These are phyloP conservation scores for Phytophthora cryptogea DNA, from an alignment of 352 stramenopile genomes.

Conservation along the genomic window DNA sequence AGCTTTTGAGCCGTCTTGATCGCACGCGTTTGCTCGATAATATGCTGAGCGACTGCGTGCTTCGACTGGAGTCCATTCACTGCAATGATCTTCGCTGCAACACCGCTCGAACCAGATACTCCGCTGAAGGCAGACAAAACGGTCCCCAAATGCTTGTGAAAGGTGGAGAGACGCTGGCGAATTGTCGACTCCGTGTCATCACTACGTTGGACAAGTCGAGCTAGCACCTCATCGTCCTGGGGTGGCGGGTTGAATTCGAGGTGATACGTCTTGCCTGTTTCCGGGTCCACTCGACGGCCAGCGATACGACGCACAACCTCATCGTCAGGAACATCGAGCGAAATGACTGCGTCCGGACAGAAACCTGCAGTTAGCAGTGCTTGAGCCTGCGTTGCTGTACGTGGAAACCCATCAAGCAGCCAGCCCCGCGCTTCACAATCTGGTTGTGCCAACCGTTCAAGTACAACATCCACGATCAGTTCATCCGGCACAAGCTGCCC, in stretches of 20 bases:
- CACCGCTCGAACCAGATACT: conserved; percentile 4
- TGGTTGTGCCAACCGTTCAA: conserved; percentile 73
- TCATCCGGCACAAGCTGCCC: conserved; percentile 92
- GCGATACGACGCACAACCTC: conserved; percentile 96
- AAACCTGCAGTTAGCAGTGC: conserved; percentile 86
- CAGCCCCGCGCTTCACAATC: conserved; percentile 89
- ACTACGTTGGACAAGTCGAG: conserved; percentile 84
- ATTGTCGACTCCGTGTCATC: conserved; percentile 95
- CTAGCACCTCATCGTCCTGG: conserved; percentile 60
- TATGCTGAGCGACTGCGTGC: conserved; percentile 39
- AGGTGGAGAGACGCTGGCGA: conserved; percentile 86
- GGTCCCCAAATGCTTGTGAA: conserved; percentile 75
- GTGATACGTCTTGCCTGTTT: conserved; percentile 95
- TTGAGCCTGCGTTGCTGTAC: conserved; percentile 86
- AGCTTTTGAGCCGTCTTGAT: conserved; percentile 53
- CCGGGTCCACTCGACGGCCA: conserved; percentile 94
- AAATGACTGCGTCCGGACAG: conserved; percentile 88
- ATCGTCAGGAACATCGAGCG: conserved; percentile 94
- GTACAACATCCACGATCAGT: conserved; percentile 90
- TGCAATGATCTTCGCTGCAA: conserved; percentile 37
- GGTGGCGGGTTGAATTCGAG: conserved; percentile 95
- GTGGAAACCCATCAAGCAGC: conserved; percentile 94
- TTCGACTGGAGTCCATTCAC: conserved; percentile 57
- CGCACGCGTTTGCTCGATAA: conserved; percentile 39
- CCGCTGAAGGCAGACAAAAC: conserved; percentile 49